These are phyloP conservation scores for Rhododendron molle DNA, from an alignment of 148 eudicot species.

Conservation along the genomic window DNA sequence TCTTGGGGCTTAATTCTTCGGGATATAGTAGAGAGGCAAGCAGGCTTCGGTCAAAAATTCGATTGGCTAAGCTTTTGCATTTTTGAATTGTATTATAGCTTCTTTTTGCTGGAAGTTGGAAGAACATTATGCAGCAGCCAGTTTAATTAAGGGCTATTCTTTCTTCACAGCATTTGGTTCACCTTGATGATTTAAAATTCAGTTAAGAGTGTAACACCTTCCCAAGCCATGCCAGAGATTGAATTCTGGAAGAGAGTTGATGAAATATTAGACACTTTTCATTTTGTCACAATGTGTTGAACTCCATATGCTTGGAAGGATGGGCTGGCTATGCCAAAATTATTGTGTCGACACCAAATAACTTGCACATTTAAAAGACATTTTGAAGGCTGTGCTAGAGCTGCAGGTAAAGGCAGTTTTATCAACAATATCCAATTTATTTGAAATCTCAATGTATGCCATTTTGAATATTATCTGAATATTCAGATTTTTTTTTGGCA, in stretches of 20 bases:
- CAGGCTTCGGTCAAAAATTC: slow-evolving; percentile 46
- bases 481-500: neutral
- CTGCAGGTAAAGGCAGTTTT: neutral
- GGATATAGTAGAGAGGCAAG: slow-evolving; percentile 42
- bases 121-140: too few species aligned
- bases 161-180: neutral
- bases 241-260: neutral
- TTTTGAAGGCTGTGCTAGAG: neutral
- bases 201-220: neutral
- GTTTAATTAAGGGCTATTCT: neutral
- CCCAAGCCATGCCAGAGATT: neutral
- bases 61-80: slow-evolving; percentile 35
- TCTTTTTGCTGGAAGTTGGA: neutral
- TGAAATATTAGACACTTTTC: neutral
- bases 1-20: slow-evolving; percentile 46
- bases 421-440: neutral
- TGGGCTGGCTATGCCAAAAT: neutral
- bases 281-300: neutral
- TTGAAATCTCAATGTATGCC: neutral
- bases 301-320: neutral
- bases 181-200: neutral
- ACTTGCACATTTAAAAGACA: neutral
- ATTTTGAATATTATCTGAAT: neutral
- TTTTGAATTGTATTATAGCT: slow-evolving; percentile 18
- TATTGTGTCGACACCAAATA: neutral